These are phyloP conservation scores for fission yeast (Schizosaccharomyces pombe) DNA, from an alignment of 805 yeast species.

Conservation along the genomic window ASM294v3 CU329670.1:5359501-5360000, in stretches of 20 bases:
- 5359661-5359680: conserved; percentile 67
- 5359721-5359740: conserved; percentile 53
- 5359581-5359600: conserved; percentile 63
- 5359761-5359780: conserved; percentile 11
- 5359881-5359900: conserved; percentile 53
- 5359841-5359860: conserved; percentile 50
- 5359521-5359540: conserved; percentile 10
- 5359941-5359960: conserved; percentile 64
- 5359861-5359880: conserved; percentile 64
- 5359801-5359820: conserved; percentile 32
- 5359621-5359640: conserved; percentile 44
- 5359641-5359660: conserved; percentile 71
- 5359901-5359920: conserved; percentile 42
- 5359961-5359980: conserved; percentile 69
- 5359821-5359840: conserved; percentile 63
- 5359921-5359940: conserved; percentile 41
- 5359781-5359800: conserved; percentile 14
- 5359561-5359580: conserved; percentile 66
- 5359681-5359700: conserved; percentile 42
- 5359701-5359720: conserved; percentile 83
- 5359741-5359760: conserved; percentile 30
- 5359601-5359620: conserved; percentile 71
- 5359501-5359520: too few relatives aligned
- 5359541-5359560: conserved; percentile 22
- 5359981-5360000: conserved; percentile 81